phyloP scores from a whole-genome alignment of 1,284 basidiomycete genomes.

The Ceratobasidium sp. region DNA sequence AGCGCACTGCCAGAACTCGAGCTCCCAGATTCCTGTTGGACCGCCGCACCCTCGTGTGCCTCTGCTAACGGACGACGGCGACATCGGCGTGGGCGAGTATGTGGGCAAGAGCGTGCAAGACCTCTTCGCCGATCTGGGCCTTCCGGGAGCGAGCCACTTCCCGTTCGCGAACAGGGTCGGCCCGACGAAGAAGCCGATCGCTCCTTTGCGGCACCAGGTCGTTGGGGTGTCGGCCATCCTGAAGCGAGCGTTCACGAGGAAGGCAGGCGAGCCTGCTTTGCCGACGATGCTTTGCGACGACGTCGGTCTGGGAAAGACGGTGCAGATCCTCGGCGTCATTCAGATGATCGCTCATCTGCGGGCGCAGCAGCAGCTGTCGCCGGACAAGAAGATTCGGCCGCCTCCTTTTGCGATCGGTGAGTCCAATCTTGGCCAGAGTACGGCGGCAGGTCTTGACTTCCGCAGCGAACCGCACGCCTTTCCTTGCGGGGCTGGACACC shows the following conservation, averaged over 20 bases:
- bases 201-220: slow-evolving; percentile 20
- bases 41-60: background rate
- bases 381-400: background rate
- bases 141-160: background rate
- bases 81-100: slow-evolving; percentile 10
- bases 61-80: background rate
- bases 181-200: background rate
- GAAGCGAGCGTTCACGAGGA: background rate
- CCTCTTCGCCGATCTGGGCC: background rate
- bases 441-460: background rate
- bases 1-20: background rate
- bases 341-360: background rate
- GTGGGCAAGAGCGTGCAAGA: background rate
- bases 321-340: background rate
- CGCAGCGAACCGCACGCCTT: background rate
- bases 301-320: slow-evolving; percentile 15
- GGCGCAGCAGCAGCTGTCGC: slow-evolving; percentile 2
- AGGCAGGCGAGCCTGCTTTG: background rate
- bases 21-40: background rate
- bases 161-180: background rate
- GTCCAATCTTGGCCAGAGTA: background rate
- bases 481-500: slow-evolving; percentile 4
- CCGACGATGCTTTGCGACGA: slow-evolving; percentile 19
- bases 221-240: background rate
- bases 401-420: slow-evolving; percentile 7